Base-by-base conservation (phyloP, 495 filamentous ascomycete species). In the Aspergillus wentii region DNA sequence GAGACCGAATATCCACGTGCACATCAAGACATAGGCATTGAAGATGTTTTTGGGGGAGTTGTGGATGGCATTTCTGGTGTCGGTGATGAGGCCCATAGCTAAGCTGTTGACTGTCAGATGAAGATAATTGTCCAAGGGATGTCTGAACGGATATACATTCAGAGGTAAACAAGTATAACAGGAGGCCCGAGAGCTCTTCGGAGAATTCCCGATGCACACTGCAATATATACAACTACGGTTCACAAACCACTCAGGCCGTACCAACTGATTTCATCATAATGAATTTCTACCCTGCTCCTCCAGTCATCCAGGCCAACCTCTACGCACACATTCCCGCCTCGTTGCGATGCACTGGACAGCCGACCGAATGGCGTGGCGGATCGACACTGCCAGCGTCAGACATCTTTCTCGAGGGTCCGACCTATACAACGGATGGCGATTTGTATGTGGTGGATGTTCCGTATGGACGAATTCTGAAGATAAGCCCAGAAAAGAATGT, bases 71-170 rank as follows among this genome's bases (percentile, higher is more conserved):
- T 60, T 72, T 20, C 38, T 81, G 52, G 81, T 80, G 27, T 75
- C 72, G 9, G 68, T 62, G 46, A 82, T 78, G 43, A 79, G 80
- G 9, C 80, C 79, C 44, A 79, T 54, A 21, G 17, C 71, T 68
- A 76, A 80, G 40, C 76, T 78, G n/a, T n/a, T n/a, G n/a, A n/a
- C n/a, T n/a, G n/a, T n/a, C n/a, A n/a, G n/a, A n/a, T n/a, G n/a
- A n/a, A n/a, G n/a, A n/a, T n/a, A n/a, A n/a, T n/a, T n/a, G n/a
- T 27, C 75, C 78, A 48, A 82, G 81, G 20, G 31, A 7, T 3
- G 8, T 3, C 31, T 17, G 8, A 33, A 17, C 14, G 31, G 31
- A n/a, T n/a, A n/a, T n/a, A n/a, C n/a, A n/a, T n/a, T n/a, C n/a
- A n/a, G n/a, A n/a, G n/a, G n/a, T n/a, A n/a, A n/a, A n/a, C n/a